A percentile compares a stretch with the other conserved stretches of the same genome.
phyloP scores from a whole-genome alignment of 1,139 yeast genomes.

The Taphrina betulina region DNA sequence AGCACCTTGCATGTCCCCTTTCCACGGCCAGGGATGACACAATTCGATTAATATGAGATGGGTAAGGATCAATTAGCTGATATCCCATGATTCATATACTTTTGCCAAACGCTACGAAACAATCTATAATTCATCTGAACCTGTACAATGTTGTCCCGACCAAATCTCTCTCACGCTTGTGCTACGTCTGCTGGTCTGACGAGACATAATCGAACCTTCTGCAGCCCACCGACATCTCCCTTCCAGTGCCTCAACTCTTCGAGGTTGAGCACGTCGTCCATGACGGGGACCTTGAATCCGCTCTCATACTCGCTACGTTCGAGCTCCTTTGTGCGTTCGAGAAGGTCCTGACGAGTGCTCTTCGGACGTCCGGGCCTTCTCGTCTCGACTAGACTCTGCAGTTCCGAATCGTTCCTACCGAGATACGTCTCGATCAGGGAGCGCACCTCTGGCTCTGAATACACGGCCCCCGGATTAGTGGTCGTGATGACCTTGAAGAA shows the following conservation, averaged over 20 bases:
- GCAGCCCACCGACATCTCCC: conserved; percentile 29
- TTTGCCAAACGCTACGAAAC: no score
- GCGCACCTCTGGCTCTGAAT: conserved; percentile 11
- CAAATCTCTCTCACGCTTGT: no score
- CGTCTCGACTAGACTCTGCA: conserved; percentile 8
- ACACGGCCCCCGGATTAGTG: conserved; percentile 14
- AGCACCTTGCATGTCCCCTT: no score
- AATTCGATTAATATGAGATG: no score
- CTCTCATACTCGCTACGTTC: conserved; percentile 22
- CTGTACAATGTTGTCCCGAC: no score
- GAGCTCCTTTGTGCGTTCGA: conserved; percentile 12
- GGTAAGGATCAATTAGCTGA: no score
- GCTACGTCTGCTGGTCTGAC: no score
- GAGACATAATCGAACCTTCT: conserved; percentile 9
- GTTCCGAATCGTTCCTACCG: conserved; percentile 26
- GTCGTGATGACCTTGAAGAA: conserved; percentile 29
- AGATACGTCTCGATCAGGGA: conserved; percentile 22
- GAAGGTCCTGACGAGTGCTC: conserved; percentile 21
- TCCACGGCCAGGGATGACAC: no score
- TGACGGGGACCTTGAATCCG: conserved; percentile 30
- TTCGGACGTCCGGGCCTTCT: conserved; percentile 27
- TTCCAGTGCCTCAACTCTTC: conserved; percentile 24
- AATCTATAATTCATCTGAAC: no score
- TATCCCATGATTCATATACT: no score
- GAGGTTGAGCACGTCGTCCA: conserved; percentile 18